Conservation (phyloP, 495 filamentous ascomycete genomes). For the Niebla homalea region DNA sequence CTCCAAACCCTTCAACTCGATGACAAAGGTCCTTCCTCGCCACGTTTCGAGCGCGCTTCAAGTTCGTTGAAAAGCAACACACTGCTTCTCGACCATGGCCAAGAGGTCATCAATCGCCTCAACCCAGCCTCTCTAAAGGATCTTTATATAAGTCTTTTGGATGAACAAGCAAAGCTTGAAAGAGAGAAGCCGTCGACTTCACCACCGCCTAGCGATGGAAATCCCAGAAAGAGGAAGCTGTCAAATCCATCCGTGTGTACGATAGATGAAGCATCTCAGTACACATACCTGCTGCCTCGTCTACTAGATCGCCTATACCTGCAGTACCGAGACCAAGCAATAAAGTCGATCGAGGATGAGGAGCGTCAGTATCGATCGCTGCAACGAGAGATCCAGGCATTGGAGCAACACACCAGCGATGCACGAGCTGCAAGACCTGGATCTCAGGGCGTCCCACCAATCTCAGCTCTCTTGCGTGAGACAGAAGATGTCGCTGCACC, state of each 20-base stretch:
- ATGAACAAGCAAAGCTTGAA: conserved; percentile 48
- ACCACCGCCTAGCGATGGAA: conserved; percentile 24
- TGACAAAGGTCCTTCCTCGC: conserved; percentile 38
- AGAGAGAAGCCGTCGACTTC: conserved; percentile 14
- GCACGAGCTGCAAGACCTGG: conserved; percentile 2
- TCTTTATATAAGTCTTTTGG: conserved; percentile 60
- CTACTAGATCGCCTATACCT: conserved; percentile 62
- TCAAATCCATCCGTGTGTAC: conserved; percentile 48
- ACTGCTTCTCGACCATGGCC: conserved; percentile 50
- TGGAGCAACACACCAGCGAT: conserved; percentile 31
- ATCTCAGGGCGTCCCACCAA: conserved; percentile 3
- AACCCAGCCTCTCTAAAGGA: conserved; percentile 65
- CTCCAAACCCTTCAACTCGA: conserved; percentile 68
- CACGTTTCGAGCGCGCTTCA: conserved; percentile 61
- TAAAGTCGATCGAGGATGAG: conserved; percentile 57
- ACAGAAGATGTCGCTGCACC: conserved; percentile 1
- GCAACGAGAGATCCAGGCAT: conserved; percentile 50
- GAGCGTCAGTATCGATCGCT: conserved; percentile 55
- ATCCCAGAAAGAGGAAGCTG: conserved; percentile 61
- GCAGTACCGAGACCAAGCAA: conserved; percentile 53
- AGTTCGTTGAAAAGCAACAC: conserved; percentile 56
- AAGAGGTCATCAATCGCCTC: conserved; percentile 60
- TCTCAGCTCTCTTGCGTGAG: neutral
- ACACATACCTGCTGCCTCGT: conserved; percentile 51
- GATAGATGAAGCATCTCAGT: conserved; percentile 48